Percentiles rank a stretch among this genome's conserved stretches.
These are phyloP conservation scores for Trichoderma citrinoviride DNA, from an alignment of 2,329 filamentous ascomycete species.

Conservation along the genomic window DNA sequence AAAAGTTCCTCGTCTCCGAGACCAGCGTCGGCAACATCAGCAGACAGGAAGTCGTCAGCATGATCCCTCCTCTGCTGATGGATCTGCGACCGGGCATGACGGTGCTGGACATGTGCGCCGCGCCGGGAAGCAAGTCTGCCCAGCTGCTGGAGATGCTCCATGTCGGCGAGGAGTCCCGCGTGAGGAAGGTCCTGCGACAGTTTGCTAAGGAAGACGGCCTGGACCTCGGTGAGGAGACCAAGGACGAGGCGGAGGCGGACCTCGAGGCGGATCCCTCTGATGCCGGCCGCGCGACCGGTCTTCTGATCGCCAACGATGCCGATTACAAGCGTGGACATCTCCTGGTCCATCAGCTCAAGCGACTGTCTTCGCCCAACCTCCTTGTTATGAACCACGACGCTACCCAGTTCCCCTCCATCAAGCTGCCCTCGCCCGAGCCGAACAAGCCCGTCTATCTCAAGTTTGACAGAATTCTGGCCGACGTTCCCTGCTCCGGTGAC, in stretches of 20 bases:
- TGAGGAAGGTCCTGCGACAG: constrained; percentile 66
- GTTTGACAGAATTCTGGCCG: constrained; percentile 93
- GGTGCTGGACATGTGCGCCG: constrained; percentile 92
- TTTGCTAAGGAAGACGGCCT: constrained; percentile 61
- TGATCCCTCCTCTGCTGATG: constrained; percentile 95
- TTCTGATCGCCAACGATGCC: constrained; percentile 92
- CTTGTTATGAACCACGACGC: constrained; percentile 98
- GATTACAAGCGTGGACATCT: constrained; percentile 97
- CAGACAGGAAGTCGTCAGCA: constrained; percentile 95
- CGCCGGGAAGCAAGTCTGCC: constrained; percentile 93
- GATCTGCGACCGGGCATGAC: constrained; percentile 89
- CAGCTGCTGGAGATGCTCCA: constrained; percentile 95
- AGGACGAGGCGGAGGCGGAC: constrained; percentile 48
- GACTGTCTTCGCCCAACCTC: constrained; percentile 91
- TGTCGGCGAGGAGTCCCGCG: constrained; percentile 82
- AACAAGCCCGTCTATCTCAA: constrained; percentile 74
- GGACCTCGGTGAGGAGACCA: constrained; percentile 47
- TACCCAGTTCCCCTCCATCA: constrained; percentile 90
- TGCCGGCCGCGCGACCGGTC: constrained; percentile 81
- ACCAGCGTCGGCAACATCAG: constrained; percentile 97
- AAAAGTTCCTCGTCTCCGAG: constrained; percentile 96
- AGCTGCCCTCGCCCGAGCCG: constrained; percentile 61
- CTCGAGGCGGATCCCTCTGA: constrained; percentile 64
- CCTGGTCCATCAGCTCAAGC: constrained; percentile 96
- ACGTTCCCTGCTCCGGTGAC: constrained; percentile 95